Base-by-base conservation (phyloP, 306 rosid species). In the Malus domestica region DNA sequence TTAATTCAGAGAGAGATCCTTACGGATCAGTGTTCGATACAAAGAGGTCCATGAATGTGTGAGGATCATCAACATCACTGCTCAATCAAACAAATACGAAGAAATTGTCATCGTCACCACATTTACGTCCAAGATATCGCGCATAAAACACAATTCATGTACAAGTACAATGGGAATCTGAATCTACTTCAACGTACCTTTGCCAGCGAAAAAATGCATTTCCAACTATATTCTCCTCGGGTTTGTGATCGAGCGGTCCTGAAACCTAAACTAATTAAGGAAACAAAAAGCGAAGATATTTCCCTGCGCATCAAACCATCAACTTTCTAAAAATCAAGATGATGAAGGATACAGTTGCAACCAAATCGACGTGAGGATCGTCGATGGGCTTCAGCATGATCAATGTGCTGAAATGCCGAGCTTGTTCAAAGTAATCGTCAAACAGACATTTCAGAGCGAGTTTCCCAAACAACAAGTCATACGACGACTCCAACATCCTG, bases 381-480 rank as follows among this genome's bases (percentile, higher is more conserved):
- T 92, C 99, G 49, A 92, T 88, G 4, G 99, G 99, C 79, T 92
- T 92, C n/a, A 95, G 91, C 97, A 95, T 90, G 23, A 95, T 92
- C 77, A 87, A 65, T 11, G 99, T 82, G 70, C 81, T 79, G 78
- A 95, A 89, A 77, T 92, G 91, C 74, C 82, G 78, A 1, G 97
- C 93, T 80, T 86, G 84, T 29, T 92, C 89, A 75, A 86, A 92
- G 63, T 95, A 95, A 71, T 95, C 99, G 19, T 88, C 79, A 79
- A 95, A 92, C 73, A 95, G 96, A 66, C 96, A 85, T 76, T 79
- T 83, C 86, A 92, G 83, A 29, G 99, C 93, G 67, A 95, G 92
- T 77, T 95, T 95, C 35, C 92, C 99, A 44, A 95, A 95, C 55
- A 92, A 80, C 80, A 95, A 74, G 71, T 90, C 86, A 81, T 92